Conservation (phyloP, 495 filamentous ascomycete genomes). For the Xylaria acuta region DNA sequence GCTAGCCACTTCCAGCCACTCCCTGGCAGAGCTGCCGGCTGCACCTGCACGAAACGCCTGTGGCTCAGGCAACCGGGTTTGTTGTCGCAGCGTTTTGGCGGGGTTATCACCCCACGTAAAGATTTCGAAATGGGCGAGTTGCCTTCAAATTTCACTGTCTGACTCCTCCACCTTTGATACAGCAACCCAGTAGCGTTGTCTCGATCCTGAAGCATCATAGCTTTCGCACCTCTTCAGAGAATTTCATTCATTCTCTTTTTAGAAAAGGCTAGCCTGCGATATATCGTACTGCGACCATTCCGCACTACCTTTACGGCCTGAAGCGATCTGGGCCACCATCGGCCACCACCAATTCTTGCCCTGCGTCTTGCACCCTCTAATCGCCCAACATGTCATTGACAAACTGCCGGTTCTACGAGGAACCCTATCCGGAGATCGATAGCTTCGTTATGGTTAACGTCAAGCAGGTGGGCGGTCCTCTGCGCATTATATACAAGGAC, state of each 20-base stretch:
- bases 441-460: slow-evolving; percentile 99
- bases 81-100: slow-evolving; percentile 23
- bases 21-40: neutral
- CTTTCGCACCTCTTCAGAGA: neutral
- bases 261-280: neutral
- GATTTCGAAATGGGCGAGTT: slow-evolving; percentile 30
- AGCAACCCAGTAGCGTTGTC: slow-evolving; percentile 22
- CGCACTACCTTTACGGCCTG: neutral
- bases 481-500: slow-evolving; percentile 4
- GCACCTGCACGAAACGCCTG: neutral
- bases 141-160: slow-evolving; percentile 28
- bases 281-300: slow-evolving; percentile 2
- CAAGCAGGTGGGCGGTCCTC: slow-evolving; percentile 72
- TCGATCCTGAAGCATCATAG: slow-evolving; percentile 11
- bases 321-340: slow-evolving; percentile 4
- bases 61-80: slow-evolving; percentile 15
- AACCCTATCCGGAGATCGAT: slow-evolving; percentile 97
- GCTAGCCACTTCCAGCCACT: neutral
- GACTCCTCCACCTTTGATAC: slow-evolving; percentile 27
- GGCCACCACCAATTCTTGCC: slow-evolving; percentile 1
- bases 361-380: neutral
- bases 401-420: slow-evolving; percentile 98
- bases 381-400: slow-evolving; percentile 85
- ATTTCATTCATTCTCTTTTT: neutral
- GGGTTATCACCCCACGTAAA: slow-evolving; percentile 34